Conservation (phyloP, 2,329 filamentous ascomycete genomes). For the Pleurostoma richardsiae region DNA sequence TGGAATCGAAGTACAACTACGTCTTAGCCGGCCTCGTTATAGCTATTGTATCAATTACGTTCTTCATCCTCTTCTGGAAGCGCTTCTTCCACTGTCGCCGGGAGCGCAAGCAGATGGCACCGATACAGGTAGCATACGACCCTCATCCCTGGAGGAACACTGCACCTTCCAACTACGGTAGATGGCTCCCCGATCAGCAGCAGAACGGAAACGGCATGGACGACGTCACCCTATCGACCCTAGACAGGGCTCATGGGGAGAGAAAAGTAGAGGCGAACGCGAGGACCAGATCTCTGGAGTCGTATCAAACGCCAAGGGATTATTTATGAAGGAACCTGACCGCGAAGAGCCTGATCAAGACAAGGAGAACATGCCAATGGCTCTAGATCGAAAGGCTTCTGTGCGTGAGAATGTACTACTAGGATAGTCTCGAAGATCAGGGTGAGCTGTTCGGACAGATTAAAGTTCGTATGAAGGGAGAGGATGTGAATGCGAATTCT, state of each 20-base stretch:
- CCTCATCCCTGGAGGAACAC: conserved; percentile 6
- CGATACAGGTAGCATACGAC: not conserved
- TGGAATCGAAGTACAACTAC: conserved; percentile 39
- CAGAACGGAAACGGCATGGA: no score
- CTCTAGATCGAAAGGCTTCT: no score
- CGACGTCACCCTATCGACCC: no score
- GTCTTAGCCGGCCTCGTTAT: conserved; percentile 43
- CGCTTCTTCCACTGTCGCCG: conserved; percentile 22
- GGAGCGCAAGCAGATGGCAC: conserved; percentile 3
- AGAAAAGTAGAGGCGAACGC: not conserved
- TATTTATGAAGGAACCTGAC: not conserved
- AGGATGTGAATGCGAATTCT: no score
- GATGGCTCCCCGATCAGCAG: no score
- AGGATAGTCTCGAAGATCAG: no score
- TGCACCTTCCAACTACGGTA: not conserved
- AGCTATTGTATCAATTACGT: conserved; percentile 32
- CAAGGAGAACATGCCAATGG: no score
- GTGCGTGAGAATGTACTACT: no score
- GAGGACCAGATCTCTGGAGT: not conserved
- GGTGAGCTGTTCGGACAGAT: no score
- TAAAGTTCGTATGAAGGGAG: no score
- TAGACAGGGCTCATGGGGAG: no score
- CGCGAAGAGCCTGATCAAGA: no score
- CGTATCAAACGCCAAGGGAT: not conserved
- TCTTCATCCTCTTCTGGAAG: conserved; percentile 28